A percentile compares a stretch with the other conserved stretches of the same genome.
These are phyloP conservation scores for Azolla pinnata DNA, from an alignment of 75 land plant genomes.

Conservation along the genomic window DNA sequence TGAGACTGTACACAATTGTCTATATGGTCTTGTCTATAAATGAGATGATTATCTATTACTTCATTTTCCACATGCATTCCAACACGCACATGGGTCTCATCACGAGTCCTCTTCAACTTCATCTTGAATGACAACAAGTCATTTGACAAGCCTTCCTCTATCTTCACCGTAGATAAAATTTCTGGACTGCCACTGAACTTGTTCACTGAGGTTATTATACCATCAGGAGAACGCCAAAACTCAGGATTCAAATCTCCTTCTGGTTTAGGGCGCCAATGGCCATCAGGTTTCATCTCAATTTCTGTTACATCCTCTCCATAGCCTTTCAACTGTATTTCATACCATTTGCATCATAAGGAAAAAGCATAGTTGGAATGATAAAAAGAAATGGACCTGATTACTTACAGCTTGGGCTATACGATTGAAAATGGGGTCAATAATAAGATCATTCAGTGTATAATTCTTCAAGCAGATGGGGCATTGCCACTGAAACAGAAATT, in stretches of 20 bases:
- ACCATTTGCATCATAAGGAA: neutral
- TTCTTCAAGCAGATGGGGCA: constrained; percentile 90
- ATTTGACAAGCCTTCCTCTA: constrained; percentile 42
- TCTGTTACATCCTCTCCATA: constrained; percentile 89
- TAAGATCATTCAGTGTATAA: constrained; percentile 61
- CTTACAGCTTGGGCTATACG: constrained; percentile 50
- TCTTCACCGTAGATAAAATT: constrained; percentile 33
- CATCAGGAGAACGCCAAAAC: constrained; percentile 43
- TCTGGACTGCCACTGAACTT: constrained; percentile 16
- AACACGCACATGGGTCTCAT: no score
- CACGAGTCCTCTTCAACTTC: constrained; percentile 60
- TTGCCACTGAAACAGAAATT: constrained; percentile 74
- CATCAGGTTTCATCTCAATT: constrained; percentile 90
- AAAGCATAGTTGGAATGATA: neutral
- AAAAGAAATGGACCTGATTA: neutral
- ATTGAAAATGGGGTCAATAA: constrained; percentile 90
- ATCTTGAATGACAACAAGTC: constrained; percentile 53
- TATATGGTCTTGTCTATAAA: constrained; percentile 3
- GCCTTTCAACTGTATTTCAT: constrained; percentile 43
- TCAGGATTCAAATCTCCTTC: constrained; percentile 39
- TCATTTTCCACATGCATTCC: constrained; percentile 67
- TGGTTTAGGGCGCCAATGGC: constrained; percentile 76
- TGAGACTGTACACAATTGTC: constrained; percentile 19
- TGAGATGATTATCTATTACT: constrained; percentile 22
- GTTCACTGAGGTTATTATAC: constrained; percentile 24